phyloP scores from a whole-genome alignment of 768 basidiomycete genomes.

The Leccinum boreale region DNA sequence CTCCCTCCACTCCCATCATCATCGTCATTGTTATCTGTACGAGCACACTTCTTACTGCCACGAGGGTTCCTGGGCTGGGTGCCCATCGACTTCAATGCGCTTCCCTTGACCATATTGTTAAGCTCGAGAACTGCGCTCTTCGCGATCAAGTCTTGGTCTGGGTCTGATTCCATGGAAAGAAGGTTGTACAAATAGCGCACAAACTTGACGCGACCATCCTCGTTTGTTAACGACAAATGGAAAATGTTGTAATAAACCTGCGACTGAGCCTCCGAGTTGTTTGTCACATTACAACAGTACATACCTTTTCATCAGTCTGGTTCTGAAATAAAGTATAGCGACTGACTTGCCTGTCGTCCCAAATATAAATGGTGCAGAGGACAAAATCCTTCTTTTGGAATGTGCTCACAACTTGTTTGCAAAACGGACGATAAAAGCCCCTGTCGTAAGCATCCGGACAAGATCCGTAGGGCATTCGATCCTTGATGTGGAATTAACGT shows the following conservation, averaged over 20 bases:
- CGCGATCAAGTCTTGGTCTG: neutral
- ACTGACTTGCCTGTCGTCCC: neutral
- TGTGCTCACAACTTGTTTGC: constrained; percentile 13
- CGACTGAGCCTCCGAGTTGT: neutral
- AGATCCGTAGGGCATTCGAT: neutral
- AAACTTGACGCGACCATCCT: neutral
- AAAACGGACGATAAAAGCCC: neutral
- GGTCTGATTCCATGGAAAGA: neutral
- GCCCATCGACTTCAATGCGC: neutral
- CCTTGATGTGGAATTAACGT: neutral
- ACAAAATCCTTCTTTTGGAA: neutral
- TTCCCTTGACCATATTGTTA: neutral
- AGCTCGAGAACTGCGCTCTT: neutral
- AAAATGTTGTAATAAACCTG: neutral
- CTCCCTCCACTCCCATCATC: no score
- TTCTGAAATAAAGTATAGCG: neutral
- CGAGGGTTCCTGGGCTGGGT: neutral
- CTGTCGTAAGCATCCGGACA: neutral
- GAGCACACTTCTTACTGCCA: no score
- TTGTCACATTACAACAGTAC: neutral
- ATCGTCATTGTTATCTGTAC: no score
- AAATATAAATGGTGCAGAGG: neutral
- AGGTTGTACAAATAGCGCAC: neutral
- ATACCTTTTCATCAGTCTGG: neutral
- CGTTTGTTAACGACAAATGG: neutral